Base-by-base conservation (phyloP, 1,139 yeast genomes). In the Yamadazyma dushanensis region DNA sequence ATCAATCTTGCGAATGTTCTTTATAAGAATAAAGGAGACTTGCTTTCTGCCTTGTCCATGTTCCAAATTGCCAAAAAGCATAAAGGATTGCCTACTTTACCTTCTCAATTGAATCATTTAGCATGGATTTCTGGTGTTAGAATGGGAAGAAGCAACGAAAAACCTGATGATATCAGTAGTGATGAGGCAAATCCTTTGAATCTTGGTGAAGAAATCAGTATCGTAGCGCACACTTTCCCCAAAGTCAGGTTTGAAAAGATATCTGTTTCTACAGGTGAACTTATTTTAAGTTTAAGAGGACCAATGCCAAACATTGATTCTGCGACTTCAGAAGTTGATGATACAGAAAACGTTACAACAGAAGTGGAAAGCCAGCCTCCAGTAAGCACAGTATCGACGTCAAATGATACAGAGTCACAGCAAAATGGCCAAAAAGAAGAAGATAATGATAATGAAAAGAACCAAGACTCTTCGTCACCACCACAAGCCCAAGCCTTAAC, bases 51-150 rank as follows among this genome's bases (percentile, higher is more conserved):
- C 5, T 45, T 63, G 43, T 57, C 70, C 7, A 41, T 61, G 43
- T 61, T 54, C 36, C 63, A 57, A 40, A 59, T 69, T 16, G 57
- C 68, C 14, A 63, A 60, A 32, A 57, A 53, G 32, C 44, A 44
- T 22, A 63, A 59, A 19, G 52, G 54, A 22, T 50, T 54, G 16
- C 50, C 53, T 21, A 53, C 58, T 8, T 48, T 53, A 29, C 51
- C 54, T 40, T 33, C 51, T 44, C 38, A 76, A 40, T 59, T 77
- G 25, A 81, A 81, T 46, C 96, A 90, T 53, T 65, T 92, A 41
- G 81, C 83, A 46, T 92, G 98, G 98, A 83, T 92, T 28, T 83
- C 96, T 0, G 97, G 97, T 32, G 95, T 92, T 5, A 70, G 92
- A 37, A 79, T 78, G 63, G 94, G 94, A 0, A 67, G 76, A 33